Evolutionary conservation across 163 green algal genomes (phyloP), one percentile per base, ranked within the genome.

Genomic region (Prototheca wickerhamii): DNA sequence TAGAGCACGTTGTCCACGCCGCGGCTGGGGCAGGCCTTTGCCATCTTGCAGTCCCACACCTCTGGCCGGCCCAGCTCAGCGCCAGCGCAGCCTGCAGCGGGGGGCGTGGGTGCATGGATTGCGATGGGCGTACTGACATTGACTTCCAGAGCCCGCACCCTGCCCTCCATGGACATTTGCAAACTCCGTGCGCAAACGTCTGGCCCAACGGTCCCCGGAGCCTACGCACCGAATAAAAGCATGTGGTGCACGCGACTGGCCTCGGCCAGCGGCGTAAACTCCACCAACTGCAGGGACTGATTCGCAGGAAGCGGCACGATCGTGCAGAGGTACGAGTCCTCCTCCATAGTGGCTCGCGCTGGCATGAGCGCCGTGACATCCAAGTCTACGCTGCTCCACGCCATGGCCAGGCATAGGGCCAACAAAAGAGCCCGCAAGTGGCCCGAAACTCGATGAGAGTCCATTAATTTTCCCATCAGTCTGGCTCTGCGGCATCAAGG

Each of bases 221-320:
- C 23, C 3, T n/a, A 54, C 66, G 55, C 37, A 82, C 87, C 87
- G 65, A 89, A 94, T 4, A 94, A 77, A 42, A 94, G 78, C 69
- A 94, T 94, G 61, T 94, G 87, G 70, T 94, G 87, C 7, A 90
- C 86, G 4, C 84, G 63, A 29, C 78, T 60, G 64, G 89, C 64
- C 58, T 81, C 61, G 0, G 80, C 82, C 15, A 83, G 60, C 7
- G 87, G 76, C 46, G 84, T 72, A 0, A 93, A 63, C 6, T 75
- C 79, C 2, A 89, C 75, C 21, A 94, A 72, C 61, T 89, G 89
- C 29, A 84, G 67, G 6, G 83, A 61, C 4, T 72, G 55, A 6
- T 81, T 58, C 0, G 15, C 33, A 2, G 86, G 86, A 32, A 92
- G 60, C 18, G 63, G 18, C 8, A 82, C 61, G 0, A 68, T 58